Percentiles rank a stretch among this genome's conserved stretches.
phyloP scores from a whole-genome alignment of 1,284 basidiomycete genomes.

The Cerrena zonata region DNA sequence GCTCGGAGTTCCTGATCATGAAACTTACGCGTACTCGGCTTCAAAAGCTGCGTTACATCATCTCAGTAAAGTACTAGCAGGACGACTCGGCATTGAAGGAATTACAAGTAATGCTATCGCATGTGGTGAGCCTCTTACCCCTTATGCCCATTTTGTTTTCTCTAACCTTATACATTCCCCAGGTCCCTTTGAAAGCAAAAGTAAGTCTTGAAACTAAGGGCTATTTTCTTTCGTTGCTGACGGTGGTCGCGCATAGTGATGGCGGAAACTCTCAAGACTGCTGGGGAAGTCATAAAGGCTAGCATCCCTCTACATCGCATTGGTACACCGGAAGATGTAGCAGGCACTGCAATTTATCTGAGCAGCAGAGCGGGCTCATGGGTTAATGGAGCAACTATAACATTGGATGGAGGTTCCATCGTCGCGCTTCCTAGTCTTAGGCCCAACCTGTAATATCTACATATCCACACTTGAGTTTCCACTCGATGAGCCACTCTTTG shows the following conservation, averaged over 20 bases:
- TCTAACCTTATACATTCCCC: not conserved
- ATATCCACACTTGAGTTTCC: too few species aligned
- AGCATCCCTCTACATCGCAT: conserved; percentile 50
- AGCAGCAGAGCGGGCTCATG: conserved; percentile 55
- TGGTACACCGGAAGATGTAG: conserved; percentile 60
- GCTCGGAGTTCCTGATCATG: conserved; percentile 44
- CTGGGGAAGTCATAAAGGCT: conserved; percentile 42
- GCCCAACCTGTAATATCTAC: not conserved
- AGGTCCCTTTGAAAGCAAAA: conserved; percentile 49
- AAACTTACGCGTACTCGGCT: conserved; percentile 67
- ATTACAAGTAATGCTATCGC: conserved; percentile 69
- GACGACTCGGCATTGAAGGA: conserved; percentile 52
- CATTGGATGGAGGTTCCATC: conserved; percentile 44
- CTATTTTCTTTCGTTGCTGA: not conserved
- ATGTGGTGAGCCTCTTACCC: conserved; percentile 39
- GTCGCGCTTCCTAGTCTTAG: conserved; percentile 11
- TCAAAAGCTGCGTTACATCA: conserved; percentile 63
- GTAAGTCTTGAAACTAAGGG: conserved; percentile 26
- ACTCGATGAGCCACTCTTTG: too few species aligned
- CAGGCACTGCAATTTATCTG: conserved; percentile 57
- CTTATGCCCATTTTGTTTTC: not conserved
- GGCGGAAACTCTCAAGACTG: conserved; percentile 46
- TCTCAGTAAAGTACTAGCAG: conserved; percentile 57
- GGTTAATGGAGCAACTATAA: conserved; percentile 59
- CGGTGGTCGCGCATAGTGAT: conserved; percentile 42